A percentile compares a stretch with the other conserved stretches of the same genome.
phyloP scores from a whole-genome alignment of 2,329 filamentous ascomycete species.

The Esteya vermicola region DNA sequence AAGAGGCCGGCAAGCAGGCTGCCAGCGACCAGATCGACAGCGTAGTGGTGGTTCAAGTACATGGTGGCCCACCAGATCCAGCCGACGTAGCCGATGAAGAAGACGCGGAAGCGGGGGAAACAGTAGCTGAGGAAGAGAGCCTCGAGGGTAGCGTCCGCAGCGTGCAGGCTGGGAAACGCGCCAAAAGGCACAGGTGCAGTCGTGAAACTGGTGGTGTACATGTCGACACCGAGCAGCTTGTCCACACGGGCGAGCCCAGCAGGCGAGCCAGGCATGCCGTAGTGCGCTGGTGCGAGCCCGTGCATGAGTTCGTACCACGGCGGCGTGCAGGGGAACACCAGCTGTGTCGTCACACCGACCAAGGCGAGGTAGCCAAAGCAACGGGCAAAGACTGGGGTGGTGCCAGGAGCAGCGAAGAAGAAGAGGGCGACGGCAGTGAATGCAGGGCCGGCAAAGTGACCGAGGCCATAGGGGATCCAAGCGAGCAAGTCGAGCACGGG shows the following conservation, averaged over 20 bases:
- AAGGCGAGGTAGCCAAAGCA: constrained; percentile 91
- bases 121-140: constrained; percentile 86
- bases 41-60: constrained; percentile 96
- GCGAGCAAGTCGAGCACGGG: constrained; percentile 74
- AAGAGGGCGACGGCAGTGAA: constrained; percentile 71
- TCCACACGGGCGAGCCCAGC: constrained; percentile 84
- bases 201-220: constrained; percentile 87
- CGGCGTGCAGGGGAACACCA: constrained; percentile 84
- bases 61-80: constrained; percentile 99
- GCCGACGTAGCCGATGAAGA: constrained; percentile 71
- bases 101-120: constrained; percentile 67
- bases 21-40: constrained; percentile 78
- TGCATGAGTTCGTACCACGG: constrained; percentile 96
- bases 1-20: constrained; percentile 63
- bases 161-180: constrained; percentile 86
- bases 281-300: constrained; percentile 80
- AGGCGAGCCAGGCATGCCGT: constrained; percentile 79
- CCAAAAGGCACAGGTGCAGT: constrained; percentile 87
- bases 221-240: constrained; percentile 74
- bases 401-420: constrained; percentile 75
- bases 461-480: constrained; percentile 85
- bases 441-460: constrained; percentile 77
- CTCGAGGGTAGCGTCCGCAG: constrained; percentile 76
- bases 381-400: constrained; percentile 69
- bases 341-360: constrained; percentile 72